Evolutionary conservation across 441 rosid genomes (phyloP).

Genomic region (Erodium texanum): DNA sequence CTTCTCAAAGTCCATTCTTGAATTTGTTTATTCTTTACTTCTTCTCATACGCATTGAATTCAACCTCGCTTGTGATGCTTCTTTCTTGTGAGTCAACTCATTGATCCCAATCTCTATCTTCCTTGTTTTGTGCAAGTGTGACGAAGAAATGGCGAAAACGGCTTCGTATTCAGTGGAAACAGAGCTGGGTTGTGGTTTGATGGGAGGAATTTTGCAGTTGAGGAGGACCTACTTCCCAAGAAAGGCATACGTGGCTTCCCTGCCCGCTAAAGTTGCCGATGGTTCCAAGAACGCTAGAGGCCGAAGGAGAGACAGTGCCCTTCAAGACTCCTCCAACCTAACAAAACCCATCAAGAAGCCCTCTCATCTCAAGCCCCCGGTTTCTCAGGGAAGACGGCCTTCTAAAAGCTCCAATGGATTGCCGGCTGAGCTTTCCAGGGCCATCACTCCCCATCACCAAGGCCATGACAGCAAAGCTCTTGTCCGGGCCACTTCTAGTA

Average conservation of each 20-base stretch:
- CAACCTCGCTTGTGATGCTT: neutral
- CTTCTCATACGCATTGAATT: neutral
- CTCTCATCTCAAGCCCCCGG: neutral
- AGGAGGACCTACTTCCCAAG: conserved; percentile 29
- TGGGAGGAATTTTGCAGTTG: conserved; percentile 38
- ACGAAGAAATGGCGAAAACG: conserved; percentile 25
- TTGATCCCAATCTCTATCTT: neutral
- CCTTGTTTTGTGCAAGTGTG: too few species aligned
- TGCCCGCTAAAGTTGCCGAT: conserved; percentile 16
- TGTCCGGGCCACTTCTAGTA: conserved; percentile 34
- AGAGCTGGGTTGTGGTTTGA: conserved; percentile 47
- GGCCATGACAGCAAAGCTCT: conserved; percentile 26
- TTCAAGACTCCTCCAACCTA: conserved; percentile 16
- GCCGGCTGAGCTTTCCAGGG: conserved; percentile 29
- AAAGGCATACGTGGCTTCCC: conserved; percentile 23
- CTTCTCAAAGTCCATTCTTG: neutral
- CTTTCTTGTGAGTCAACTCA: too few species aligned
- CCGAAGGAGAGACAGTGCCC: conserved; percentile 18
- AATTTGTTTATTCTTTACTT: neutral
- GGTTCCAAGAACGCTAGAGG: conserved; percentile 9
- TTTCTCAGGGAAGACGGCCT: neutral
- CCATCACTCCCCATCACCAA: conserved; percentile 17
- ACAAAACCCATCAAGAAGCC: conserved; percentile 29
- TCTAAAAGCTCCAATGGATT: conserved; percentile 33
- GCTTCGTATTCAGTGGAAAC: conserved; percentile 27